These are phyloP conservation scores for Psilocybe cubensis DNA, from an alignment of 768 basidiomycete species.

Conservation along the genomic window DNA sequence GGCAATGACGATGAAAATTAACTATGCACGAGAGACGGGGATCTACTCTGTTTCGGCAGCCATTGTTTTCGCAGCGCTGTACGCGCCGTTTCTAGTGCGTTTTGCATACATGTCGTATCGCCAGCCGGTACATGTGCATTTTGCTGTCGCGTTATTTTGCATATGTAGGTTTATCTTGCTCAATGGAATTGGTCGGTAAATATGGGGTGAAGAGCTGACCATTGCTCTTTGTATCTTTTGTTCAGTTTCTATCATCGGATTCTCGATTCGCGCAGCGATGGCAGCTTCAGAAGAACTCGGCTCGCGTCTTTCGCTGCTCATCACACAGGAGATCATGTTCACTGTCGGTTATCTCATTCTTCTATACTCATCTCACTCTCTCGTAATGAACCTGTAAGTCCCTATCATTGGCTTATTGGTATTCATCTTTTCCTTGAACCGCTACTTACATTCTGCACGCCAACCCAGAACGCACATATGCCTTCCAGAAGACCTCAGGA, in stretches of 20 bases:
- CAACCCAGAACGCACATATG: not conserved
- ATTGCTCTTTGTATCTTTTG: not conserved
- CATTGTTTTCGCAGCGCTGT: slow-evolving; percentile 3
- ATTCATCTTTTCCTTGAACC: not conserved
- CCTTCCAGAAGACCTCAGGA: not conserved
- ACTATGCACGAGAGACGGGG: slow-evolving; percentile 10
- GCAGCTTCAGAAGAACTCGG: not conserved
- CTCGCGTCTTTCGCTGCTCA: not conserved
- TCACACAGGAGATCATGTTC: slow-evolving; percentile 7
- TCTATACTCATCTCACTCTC: slow-evolving; percentile 2
- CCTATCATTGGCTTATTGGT: not conserved
- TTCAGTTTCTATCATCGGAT: not conserved
- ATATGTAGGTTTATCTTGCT: not conserved
- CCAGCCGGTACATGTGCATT: not conserved
- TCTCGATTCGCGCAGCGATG: slow-evolving; percentile 1
- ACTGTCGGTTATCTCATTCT: slow-evolving; percentile 8
- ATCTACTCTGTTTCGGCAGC: slow-evolving; percentile 5
- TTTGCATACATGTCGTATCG: not conserved
- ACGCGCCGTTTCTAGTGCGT: not conserved
- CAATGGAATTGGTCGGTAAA: not conserved
- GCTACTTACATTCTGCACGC: no score
- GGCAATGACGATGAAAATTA: not conserved
- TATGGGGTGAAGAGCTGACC: not conserved
- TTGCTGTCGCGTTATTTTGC: not conserved
- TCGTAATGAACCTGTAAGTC: slow-evolving; percentile 6